phyloP scores from a whole-genome alignment of 176 grass and related monocot genomes.

The Panicum miliaceum region DNA sequence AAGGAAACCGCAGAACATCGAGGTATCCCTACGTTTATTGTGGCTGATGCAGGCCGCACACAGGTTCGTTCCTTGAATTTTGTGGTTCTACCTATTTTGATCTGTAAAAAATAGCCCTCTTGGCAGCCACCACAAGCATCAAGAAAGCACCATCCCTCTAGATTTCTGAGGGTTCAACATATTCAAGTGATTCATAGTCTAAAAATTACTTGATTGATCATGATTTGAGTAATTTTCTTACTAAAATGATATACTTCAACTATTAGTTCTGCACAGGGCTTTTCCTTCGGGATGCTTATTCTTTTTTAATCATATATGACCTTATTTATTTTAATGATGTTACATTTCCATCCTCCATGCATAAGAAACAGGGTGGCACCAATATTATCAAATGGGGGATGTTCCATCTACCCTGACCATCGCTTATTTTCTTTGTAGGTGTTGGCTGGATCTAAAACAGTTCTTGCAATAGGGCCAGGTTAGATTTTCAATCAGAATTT shows the following conservation, averaged over 20 bases:
- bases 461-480: constrained; percentile 98
- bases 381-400: constrained; percentile 18
- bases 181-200: constrained; percentile 24
- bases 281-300: constrained; percentile 19
- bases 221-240: neutral
- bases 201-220: neutral
- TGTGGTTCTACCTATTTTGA: neutral
- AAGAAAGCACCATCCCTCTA: constrained; percentile 1
- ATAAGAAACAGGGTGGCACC: neutral
- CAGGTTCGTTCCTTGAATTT: constrained; percentile 59
- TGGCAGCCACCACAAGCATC: constrained; percentile 4
- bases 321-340: neutral
- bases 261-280: neutral
- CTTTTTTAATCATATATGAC: neutral
- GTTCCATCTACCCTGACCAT: constrained; percentile 21
- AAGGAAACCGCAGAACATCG: constrained; percentile 80
- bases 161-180: constrained; percentile 1
- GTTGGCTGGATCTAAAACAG: constrained; percentile 83
- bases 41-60: constrained; percentile 92
- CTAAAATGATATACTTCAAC: neutral
- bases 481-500: constrained; percentile 22
- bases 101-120: constrained; percentile 1
- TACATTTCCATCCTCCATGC: constrained; percentile 7
- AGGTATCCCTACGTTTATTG: constrained; percentile 83
- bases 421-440: constrained; percentile 56